A percentile compares a stretch with the other conserved stretches of the same genome.
Conservation (phyloP, 768 basidiomycete genomes). For the Serendipita indica region DNA sequence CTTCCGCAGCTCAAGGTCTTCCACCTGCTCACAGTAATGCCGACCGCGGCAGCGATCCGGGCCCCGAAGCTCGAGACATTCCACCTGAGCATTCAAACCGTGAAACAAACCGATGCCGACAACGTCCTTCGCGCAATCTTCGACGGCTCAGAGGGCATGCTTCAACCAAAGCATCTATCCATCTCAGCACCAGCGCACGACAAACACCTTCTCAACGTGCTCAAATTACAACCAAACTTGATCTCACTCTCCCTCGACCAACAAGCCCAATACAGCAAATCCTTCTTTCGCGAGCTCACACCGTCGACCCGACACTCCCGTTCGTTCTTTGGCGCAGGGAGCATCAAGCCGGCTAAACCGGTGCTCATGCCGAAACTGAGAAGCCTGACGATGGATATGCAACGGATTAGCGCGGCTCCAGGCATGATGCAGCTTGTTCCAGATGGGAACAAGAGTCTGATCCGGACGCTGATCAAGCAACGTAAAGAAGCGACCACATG, state of each 20-base stretch:
- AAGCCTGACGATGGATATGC: background rate
- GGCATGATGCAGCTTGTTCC: background rate
- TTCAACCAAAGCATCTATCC: background rate
- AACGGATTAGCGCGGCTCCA: background rate
- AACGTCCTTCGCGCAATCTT: background rate
- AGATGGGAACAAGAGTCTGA: background rate
- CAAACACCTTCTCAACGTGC: background rate
- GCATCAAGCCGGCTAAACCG: background rate
- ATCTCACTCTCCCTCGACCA: background rate
- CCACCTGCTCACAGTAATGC: constrained; percentile 1
- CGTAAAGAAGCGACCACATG: background rate
- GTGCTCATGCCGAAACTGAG: background rate
- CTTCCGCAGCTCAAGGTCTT: constrained; percentile 1
- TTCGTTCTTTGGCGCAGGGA: background rate
- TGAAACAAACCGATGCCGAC: constrained; percentile 5
- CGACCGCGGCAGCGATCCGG: background rate
- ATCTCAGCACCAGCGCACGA: background rate
- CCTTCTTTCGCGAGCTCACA: background rate
- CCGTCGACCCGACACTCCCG: background rate
- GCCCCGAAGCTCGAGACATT: constrained; percentile 1
- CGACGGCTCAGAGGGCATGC: background rate
- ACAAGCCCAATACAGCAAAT: background rate
- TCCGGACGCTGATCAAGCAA: background rate
- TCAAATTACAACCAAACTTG: background rate
- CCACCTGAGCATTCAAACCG: background rate